Conservation (phyloP, 1,139 yeast genomes). For the Magnusiomyces starmeri region DNA sequence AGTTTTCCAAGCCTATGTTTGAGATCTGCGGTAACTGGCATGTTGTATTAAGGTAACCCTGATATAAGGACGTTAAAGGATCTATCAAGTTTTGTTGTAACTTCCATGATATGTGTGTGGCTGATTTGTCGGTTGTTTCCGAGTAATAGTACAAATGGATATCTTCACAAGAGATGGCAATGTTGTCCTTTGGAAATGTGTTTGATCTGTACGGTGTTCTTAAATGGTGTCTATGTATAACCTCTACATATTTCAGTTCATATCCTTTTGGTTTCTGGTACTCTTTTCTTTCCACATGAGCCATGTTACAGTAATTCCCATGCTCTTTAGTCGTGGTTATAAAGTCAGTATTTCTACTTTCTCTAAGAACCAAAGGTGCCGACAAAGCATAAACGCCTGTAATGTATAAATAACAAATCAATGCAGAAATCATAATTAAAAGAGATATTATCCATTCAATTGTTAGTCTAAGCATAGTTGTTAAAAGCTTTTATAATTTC, state of each 20-base stretch:
- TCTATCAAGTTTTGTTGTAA: conserved; percentile 22
- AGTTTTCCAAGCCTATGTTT: conserved; percentile 35
- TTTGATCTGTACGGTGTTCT: conserved; percentile 35
- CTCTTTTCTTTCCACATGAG: conserved; percentile 29
- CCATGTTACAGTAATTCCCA: conserved; percentile 41
- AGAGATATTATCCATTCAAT: too few relatives aligned
- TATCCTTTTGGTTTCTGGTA: conserved; percentile 27
- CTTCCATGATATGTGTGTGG: conserved; percentile 24
- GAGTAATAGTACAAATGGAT: conserved; percentile 26
- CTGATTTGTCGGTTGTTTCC: conserved; percentile 16
- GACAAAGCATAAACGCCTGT: too few relatives aligned
- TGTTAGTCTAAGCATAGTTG: too few relatives aligned
- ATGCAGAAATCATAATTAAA: too few relatives aligned
- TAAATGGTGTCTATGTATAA: conserved; percentile 39
- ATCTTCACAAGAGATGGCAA: conserved; percentile 28
- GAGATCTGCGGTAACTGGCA: conserved; percentile 38
- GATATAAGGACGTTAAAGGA: conserved; percentile 15
- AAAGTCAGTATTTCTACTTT: too few relatives aligned
- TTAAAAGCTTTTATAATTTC: too few relatives aligned
- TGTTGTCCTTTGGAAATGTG: conserved; percentile 29
- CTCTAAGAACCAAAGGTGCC: too few relatives aligned
- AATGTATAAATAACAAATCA: too few relatives aligned
- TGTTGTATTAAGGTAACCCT: conserved; percentile 26
- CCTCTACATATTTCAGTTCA: conserved; percentile 33
- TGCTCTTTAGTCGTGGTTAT: too few relatives aligned